A percentile compares a stretch with the other conserved stretches of the same genome.
phyloP scores from a whole-genome alignment of 371 early-diverging fungal species.

The Capniomyces stellatus region DNA sequence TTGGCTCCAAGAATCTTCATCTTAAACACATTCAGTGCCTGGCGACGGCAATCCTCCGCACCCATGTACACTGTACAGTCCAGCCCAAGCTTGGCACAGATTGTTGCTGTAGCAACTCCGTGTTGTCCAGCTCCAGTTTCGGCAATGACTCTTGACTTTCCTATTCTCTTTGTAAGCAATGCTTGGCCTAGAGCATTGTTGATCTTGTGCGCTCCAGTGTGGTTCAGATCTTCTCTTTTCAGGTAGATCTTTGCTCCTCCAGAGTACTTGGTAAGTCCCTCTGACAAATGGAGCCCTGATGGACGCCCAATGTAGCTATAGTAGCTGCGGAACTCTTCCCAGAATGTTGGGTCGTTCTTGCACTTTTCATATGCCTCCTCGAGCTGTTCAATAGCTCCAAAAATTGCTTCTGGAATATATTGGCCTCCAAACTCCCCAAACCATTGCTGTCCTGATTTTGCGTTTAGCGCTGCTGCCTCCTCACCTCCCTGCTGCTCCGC shows the following conservation, averaged over 20 bases:
- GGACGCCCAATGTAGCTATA: conserved; percentile 86
- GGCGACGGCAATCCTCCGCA: conserved; percentile 82
- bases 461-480: background rate
- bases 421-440: conserved; percentile 94
- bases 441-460: conserved; percentile 35
- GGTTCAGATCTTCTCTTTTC: conserved; percentile 95
- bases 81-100: conserved; percentile 92
- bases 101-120: conserved; percentile 95
- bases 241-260: conserved; percentile 88
- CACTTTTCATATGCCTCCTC: conserved; percentile 65
- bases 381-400: conserved; percentile 78
- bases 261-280: conserved; percentile 53
- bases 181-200: conserved; percentile 94
- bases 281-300: conserved; percentile 70
- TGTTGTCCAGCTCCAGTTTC: conserved; percentile 98
- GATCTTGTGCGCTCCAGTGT: conserved; percentile 97
- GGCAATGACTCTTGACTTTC: conserved; percentile 92
- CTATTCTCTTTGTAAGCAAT: conserved; percentile 80
- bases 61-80: conserved; percentile 96
- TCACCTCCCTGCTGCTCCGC: conserved; percentile 11
- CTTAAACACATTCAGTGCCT: conserved; percentile 89
- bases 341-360: conserved; percentile 68
- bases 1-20: conserved; percentile 86
- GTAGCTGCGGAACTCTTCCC: conserved; percentile 71
- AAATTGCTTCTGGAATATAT: conserved; percentile 88